phyloP scores from a whole-genome alignment of 176 grass and related monocot species.

The Aechmea fasciata region DNA sequence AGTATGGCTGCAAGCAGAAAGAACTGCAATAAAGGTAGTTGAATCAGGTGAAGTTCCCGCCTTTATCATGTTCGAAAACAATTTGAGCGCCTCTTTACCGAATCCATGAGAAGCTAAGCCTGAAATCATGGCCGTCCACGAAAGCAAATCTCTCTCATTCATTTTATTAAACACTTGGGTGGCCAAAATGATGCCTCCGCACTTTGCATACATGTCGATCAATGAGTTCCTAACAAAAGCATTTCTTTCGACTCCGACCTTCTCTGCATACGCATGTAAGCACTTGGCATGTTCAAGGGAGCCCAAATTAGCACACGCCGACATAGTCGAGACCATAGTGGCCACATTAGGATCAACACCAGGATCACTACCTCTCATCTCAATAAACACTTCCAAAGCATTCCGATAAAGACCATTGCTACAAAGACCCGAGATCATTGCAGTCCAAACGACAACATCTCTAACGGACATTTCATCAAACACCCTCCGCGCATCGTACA shows the following conservation, averaged over 20 bases:
- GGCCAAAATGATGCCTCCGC: slow-evolving; percentile 36
- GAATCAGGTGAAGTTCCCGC: slow-evolving; percentile 33
- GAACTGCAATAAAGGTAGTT: slow-evolving; percentile 47
- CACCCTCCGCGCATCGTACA: slow-evolving; percentile 5
- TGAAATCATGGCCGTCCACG: slow-evolving; percentile 53
- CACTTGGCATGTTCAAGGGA: slow-evolving; percentile 34
- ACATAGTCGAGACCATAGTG: slow-evolving; percentile 34
- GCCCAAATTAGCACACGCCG: slow-evolving; percentile 31
- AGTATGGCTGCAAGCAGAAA: slow-evolving; percentile 68
- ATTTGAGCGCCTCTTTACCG: slow-evolving; percentile 28
- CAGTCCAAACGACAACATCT: slow-evolving; percentile 44
- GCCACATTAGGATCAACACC: slow-evolving; percentile 28
- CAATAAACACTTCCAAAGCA: slow-evolving; percentile 23
- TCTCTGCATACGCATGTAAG: slow-evolving; percentile 40
- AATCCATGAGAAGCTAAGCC: slow-evolving; percentile 45
- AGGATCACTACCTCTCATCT: slow-evolving; percentile 23
- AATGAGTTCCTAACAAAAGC: slow-evolving; percentile 48
- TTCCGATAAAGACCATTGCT: slow-evolving; percentile 7
- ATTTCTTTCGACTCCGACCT: slow-evolving; percentile 30
- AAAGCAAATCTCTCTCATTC: slow-evolving; percentile 47
- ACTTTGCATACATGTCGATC: slow-evolving; percentile 55
- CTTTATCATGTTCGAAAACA: slow-evolving; percentile 34
- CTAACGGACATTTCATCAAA: slow-evolving; percentile 36
- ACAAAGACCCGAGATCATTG: slow-evolving; percentile 30
- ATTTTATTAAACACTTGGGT: slow-evolving; percentile 33